Base-by-base conservation (phyloP, 805 yeast genomes). In the Candida koratica region DNA sequence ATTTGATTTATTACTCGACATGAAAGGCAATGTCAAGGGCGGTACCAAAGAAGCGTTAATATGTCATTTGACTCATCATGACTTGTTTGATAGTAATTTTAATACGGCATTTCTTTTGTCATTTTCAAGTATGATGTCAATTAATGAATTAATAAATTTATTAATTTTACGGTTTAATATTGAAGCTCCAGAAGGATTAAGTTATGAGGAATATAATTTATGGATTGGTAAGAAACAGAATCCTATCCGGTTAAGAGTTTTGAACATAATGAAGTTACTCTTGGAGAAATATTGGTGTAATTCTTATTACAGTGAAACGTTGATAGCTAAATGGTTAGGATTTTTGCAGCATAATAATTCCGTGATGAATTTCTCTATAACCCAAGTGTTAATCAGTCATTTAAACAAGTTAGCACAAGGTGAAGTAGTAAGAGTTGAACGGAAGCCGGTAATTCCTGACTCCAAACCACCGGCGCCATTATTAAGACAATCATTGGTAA, bases 121-220 rank as follows among this genome's bases (percentile, higher is more conserved):
- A 0, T 85, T 87, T 58, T 67, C 82, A 24, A 77, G 89, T 22
- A 84, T 88, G 54, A 73, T 81, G 64, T 69, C 82, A 3, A 72
- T 93, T 2, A 58, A 71, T 7, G 83, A 80, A 35, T 64, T 89
- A 24, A 62, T 84, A 28, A 69, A 70, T 26, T 53, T 74, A 28
- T 60, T 86, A 47, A 72, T 84, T 20, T 71, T 72, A 25, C 67
- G 94, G 37, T 90, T 80, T 58, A 71, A 79, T 37, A 60, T 77
- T 11, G 76, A 75, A 43, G 93, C 96, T 15, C 96, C 96, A 0
- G 96, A 85, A 50, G 95, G 94, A 0, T 60, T 90, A 41, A 77
- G 84, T 41, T 84, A 78, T 51, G 94, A 83, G 43, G 95, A 86
- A 50, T 85, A 84, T 55, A 75, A 77, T 29, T 59, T 70, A 7